Evolutionary conservation across 1,284 basidiomycete species (phyloP).

Genomic region (Ustilago vetiveriae): DNA sequence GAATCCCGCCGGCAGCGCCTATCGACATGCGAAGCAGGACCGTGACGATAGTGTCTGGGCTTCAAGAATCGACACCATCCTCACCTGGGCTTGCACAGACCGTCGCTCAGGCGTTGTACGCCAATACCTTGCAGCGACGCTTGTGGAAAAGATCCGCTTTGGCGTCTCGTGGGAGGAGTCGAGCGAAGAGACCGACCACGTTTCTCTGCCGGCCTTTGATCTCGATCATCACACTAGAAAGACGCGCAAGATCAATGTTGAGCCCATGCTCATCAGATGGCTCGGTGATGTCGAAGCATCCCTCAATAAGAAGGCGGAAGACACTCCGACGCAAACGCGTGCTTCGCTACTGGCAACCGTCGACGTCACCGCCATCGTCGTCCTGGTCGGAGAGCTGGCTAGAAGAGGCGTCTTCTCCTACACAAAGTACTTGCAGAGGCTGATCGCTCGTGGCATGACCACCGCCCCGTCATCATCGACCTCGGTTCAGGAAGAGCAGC

Average conservation of each 20-base stretch:
- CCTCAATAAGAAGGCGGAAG: constrained; percentile 2
- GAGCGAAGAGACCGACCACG: constrained; percentile 33
- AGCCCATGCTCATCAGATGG: constrained; percentile 78
- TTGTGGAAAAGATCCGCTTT: constrained; percentile 75
- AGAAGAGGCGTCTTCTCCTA: constrained; percentile 82
- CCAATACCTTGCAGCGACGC: constrained; percentile 79
- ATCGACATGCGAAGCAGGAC: constrained; percentile 7
- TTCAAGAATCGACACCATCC: constrained; percentile 73
- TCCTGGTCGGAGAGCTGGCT: constrained; percentile 82
- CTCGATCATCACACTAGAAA: constrained; percentile 31
- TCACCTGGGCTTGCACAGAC: constrained; percentile 86
- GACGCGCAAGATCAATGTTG: constrained; percentile 66
- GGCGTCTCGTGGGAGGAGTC: constrained; percentile 42
- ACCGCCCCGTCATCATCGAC: constrained; percentile 4
- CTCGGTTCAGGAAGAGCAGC: neutral
- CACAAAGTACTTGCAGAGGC: constrained; percentile 81
- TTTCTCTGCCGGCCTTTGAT: constrained; percentile 34
- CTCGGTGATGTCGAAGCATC: constrained; percentile 69
- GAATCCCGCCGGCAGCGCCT: neutral
- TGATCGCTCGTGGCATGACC: constrained; percentile 77
- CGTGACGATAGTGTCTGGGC: constrained; percentile 33
- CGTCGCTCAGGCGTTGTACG: constrained; percentile 75
- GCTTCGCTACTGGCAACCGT: constrained; percentile 13
- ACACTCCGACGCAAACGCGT: neutral
- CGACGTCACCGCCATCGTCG: constrained; percentile 72